These are phyloP conservation scores for Trametes coccinea DNA, from an alignment of 768 basidiomycete species.

Conservation along the genomic window DNA sequence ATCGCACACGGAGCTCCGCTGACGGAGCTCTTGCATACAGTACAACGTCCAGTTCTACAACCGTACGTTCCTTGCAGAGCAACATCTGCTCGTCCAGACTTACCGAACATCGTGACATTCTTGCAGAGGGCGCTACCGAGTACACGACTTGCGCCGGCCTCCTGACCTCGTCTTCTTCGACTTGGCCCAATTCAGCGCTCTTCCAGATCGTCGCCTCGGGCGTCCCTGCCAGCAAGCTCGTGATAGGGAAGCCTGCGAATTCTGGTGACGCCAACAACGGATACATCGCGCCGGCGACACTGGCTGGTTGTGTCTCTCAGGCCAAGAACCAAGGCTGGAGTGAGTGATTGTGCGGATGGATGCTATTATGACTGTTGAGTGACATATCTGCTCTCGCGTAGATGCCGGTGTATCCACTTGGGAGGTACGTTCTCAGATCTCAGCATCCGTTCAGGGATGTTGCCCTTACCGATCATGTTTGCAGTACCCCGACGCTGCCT, in stretches of 20 bases:
- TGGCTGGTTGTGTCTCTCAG: constrained; percentile 60
- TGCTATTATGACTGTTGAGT: neutral
- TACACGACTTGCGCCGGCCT: constrained; percentile 66
- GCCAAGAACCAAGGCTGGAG: constrained; percentile 70
- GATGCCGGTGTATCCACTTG: constrained; percentile 43
- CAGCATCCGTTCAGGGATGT: neutral
- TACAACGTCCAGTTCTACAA: constrained; percentile 47
- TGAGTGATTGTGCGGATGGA: constrained; percentile 35
- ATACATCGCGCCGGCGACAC: constrained; percentile 56
- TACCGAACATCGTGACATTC: neutral
- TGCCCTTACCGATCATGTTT: neutral
- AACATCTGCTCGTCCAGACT: neutral
- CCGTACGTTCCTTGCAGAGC: constrained; percentile 27
- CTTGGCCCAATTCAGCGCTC: constrained; percentile 61
- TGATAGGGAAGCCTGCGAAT: constrained; percentile 56
- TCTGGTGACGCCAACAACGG: constrained; percentile 46
- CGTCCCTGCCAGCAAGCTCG: constrained; percentile 49
- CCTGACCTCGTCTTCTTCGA: constrained; percentile 54
- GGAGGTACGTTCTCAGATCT: constrained; percentile 32
- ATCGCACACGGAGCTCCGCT: too few relatives aligned
- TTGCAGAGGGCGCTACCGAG: constrained; percentile 57
- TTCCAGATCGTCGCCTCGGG: constrained; percentile 55
- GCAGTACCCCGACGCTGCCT: constrained; percentile 41
- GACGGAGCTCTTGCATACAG: constrained; percentile 21
- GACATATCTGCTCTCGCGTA: constrained; percentile 6